These are phyloP conservation scores for Crithidia mellificae DNA, from an alignment of 208 protist genomes.

Conservation along the genomic window DNA sequence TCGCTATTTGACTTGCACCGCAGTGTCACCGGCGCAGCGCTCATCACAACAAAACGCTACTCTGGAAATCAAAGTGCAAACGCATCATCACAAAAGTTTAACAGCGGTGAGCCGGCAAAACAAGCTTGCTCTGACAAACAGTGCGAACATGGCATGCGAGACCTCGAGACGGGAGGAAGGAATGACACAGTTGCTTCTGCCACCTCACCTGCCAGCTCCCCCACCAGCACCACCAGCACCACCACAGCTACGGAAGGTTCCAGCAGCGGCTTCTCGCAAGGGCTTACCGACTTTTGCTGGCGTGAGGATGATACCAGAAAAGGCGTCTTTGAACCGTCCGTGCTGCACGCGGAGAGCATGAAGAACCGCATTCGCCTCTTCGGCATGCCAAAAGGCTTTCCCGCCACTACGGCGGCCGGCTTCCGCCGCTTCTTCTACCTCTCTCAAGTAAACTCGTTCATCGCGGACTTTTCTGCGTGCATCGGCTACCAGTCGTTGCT, in stretches of 20 bases:
- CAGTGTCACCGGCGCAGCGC: neutral
- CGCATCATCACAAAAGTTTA: too few species aligned
- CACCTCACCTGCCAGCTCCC: too few species aligned
- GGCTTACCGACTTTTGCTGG: constrained; percentile 53
- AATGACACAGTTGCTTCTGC: too few species aligned
- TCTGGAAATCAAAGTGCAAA: neutral
- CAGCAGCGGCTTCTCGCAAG: constrained; percentile 46
- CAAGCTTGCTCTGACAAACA: too few species aligned
- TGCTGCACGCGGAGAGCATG: constrained; percentile 36
- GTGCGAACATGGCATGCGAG: too few species aligned
- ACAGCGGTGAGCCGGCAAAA: too few species aligned
- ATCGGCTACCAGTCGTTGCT: constrained; percentile 85
- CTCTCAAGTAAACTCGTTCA: constrained; percentile 62
- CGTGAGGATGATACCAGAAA: constrained; percentile 6
- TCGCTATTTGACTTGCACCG: neutral
- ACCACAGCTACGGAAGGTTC: too few species aligned
- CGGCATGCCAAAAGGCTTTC: constrained; percentile 83
- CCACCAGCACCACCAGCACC: too few species aligned
- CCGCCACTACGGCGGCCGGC: constrained; percentile 58
- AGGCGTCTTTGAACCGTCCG: constrained; percentile 16
- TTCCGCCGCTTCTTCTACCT: constrained; percentile 83
- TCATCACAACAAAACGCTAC: neutral
- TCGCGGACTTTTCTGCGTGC: constrained; percentile 81
- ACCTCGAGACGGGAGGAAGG: too few species aligned
- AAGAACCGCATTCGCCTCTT: constrained; percentile 50